phyloP scores from a whole-genome alignment of 345 rosid genomes.

The Populus alba region DNA sequence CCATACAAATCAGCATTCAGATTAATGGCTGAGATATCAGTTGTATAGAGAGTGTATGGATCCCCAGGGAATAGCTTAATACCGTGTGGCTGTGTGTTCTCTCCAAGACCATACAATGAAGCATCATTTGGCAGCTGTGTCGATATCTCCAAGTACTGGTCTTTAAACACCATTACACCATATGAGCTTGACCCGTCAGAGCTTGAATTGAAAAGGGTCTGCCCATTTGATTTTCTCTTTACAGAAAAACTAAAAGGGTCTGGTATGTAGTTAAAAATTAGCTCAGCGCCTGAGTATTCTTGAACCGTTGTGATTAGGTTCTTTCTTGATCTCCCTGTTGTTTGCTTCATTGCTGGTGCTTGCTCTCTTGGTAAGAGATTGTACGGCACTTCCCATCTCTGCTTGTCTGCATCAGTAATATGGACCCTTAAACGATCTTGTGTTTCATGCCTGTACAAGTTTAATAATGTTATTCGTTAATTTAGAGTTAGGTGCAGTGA shows the following conservation, averaged over 20 bases:
- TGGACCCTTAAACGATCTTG: slow-evolving; percentile 70
- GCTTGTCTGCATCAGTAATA: slow-evolving; percentile 82
- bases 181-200: slow-evolving; percentile 45
- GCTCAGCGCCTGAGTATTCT: slow-evolving; percentile 61
- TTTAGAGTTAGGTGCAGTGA: not conserved
- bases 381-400: slow-evolving; percentile 96
- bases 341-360: slow-evolving; percentile 51
- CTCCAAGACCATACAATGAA: slow-evolving; percentile 86
- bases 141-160: slow-evolving; percentile 93
- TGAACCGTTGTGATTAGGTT: slow-evolving; percentile 39
- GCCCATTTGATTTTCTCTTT: slow-evolving; percentile 67
- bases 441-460: slow-evolving; percentile 67
- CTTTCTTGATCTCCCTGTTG: slow-evolving; percentile 50
- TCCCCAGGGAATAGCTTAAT: slow-evolving; percentile 85
- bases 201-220: slow-evolving; percentile 78
- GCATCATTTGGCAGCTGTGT: slow-evolving; percentile 79
- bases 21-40: slow-evolving; percentile 76
- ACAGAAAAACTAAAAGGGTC: slow-evolving; percentile 93
- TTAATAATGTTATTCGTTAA: not conserved
- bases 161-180: slow-evolving; percentile 77
- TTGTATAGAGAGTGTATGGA: slow-evolving; percentile 88
- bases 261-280: slow-evolving; percentile 55
- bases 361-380: slow-evolving; percentile 70
- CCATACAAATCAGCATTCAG: slow-evolving; percentile 90
- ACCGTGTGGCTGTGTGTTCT: slow-evolving; percentile 92